Base-by-base conservation (phyloP, 345 rosid species). In the Nephelium lappaceum region DNA sequence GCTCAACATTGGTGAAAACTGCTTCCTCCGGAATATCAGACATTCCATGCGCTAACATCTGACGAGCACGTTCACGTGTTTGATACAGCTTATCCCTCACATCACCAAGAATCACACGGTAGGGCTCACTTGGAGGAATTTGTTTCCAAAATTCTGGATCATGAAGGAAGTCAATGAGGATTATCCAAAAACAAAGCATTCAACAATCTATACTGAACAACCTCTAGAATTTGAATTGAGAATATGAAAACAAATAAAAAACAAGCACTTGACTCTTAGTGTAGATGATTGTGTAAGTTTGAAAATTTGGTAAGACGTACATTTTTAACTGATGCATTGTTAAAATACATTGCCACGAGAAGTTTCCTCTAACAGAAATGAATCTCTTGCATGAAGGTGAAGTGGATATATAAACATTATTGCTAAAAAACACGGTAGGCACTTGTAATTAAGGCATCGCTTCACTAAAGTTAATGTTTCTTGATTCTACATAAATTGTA, bases 61-160 rank as follows among this genome's bases (percentile, higher is more conserved):
- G 92, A 38, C 92, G 92, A 75, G 91, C 76, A 74, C 91, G 92
- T 81, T 91, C 94, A 25, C 92, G 88, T 57, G 94, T 89, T 5
- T 85, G 81, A 80, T 91, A 91, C 75, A 91, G 72, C 83, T 87
- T 91, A 57, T 89, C 94, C 69, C 94, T 89, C 79, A 91, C 82
- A 7, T 91, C 91, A 64, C 94, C 94, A 45, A 91, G 90, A 81
- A 91, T 81, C 49, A 91, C 94, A 73, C 94, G 90, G 51, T 91
- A 91, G 27, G 94, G 94, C 75, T 91, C 94, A 67, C 23, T 89
- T 62, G 90, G 78, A 45, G 92, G 91, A 43, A 89, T 55, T 78
- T 86, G 86, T 57, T 91, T 89, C 94, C 99, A 94, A 69, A 96
- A 96, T 75, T 96, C 97, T 96, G 90, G 75, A 80, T 27, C 74